A percentile compares a stretch with the other conserved stretches of the same genome.
These are phyloP conservation scores for Sextonia rubra DNA, from an alignment of 164 flowering plant genomes.

Conservation along the genomic window DNA sequence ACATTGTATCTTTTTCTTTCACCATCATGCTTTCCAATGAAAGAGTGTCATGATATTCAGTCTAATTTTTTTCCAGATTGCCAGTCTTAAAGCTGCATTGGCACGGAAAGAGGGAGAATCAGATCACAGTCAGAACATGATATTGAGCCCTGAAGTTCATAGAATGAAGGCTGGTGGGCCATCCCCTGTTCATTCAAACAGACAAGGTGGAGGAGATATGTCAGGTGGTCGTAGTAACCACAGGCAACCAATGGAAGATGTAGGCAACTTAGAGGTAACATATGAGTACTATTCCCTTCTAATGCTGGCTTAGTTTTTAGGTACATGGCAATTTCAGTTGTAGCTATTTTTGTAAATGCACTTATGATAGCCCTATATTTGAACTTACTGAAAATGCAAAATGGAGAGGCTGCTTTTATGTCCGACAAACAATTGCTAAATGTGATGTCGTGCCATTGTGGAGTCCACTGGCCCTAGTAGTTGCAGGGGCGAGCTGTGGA, in stretches of 20 bases:
- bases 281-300: not conserved
- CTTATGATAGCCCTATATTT: not conserved
- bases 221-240: slow-evolving; percentile 16
- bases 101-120: slow-evolving; percentile 57
- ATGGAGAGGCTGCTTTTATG: too few species aligned
- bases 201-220: slow-evolving; percentile 31
- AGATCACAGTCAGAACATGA: slow-evolving; percentile 23
- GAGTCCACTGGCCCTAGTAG: too few species aligned
- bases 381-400: not conserved
- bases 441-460: too few species aligned
- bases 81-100: slow-evolving; percentile 73
- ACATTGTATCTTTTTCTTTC: not conserved
- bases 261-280: slow-evolving; percentile 45
- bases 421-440: too few species aligned
- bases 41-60: not conserved
- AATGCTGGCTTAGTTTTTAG: not conserved
- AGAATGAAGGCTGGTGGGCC: slow-evolving; percentile 28
- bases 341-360: not conserved
- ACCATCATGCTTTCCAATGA: not conserved
- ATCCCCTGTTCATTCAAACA: slow-evolving; percentile 34
- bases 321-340: not conserved
- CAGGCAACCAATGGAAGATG: slow-evolving; percentile 48
- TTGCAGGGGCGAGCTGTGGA: too few species aligned
- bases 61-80: slow-evolving; percentile 38
- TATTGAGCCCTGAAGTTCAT: slow-evolving; percentile 44